A percentile compares a stretch with the other conserved stretches of the same genome.
phyloP scores from a whole-genome alignment of 768 basidiomycete species.

The Boletales sp. region DNA sequence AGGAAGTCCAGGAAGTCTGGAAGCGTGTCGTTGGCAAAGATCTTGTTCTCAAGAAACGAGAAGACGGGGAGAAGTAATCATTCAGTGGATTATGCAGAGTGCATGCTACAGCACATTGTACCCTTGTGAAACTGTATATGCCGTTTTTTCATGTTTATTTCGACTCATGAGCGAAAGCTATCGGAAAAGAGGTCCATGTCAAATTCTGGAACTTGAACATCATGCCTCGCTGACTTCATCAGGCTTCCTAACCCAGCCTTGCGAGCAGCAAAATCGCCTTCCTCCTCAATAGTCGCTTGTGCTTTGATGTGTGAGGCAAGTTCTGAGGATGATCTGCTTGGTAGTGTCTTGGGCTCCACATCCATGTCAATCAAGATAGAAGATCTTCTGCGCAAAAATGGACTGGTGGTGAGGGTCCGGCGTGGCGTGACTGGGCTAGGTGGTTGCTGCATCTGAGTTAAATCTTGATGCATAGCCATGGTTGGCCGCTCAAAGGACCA shows the following conservation, averaged over 20 bases:
- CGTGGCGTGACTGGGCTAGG: slow-evolving; percentile 46
- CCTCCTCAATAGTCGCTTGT: slow-evolving; percentile 39
- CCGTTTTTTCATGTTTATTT: slow-evolving; percentile 1
- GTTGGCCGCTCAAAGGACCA: slow-evolving; percentile 91
- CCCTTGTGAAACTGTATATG: slow-evolving; percentile 5
- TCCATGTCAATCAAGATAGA: slow-evolving; percentile 93
- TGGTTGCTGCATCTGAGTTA: slow-evolving; percentile 11
- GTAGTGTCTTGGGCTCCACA: slow-evolving; percentile 57
- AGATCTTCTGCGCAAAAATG: slow-evolving; percentile 55
- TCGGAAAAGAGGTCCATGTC: slow-evolving; percentile 76
- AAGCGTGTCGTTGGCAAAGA: slow-evolving; percentile 75
- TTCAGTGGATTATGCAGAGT: slow-evolving; percentile 6
- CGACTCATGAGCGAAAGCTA: slow-evolving; percentile 7
- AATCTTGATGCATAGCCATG: slow-evolving; percentile 24
- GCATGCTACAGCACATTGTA: slow-evolving; percentile 11
- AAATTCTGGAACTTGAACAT: slow-evolving; percentile 83
- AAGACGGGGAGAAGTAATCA: slow-evolving; percentile 54
- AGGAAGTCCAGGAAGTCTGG: slow-evolving; percentile 97
- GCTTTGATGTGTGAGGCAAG: slow-evolving; percentile 16
- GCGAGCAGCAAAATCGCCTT: slow-evolving; percentile 58
- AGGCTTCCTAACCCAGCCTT: slow-evolving; percentile 77
- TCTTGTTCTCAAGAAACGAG: slow-evolving; percentile 86
- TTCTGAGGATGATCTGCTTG: slow-evolving; percentile 51
- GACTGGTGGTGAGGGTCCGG: slow-evolving; percentile 46
- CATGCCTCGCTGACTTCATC: slow-evolving; percentile 89